Conservation (phyloP, 345 rosid species). For the Aquilaria malaccensis region DNA sequence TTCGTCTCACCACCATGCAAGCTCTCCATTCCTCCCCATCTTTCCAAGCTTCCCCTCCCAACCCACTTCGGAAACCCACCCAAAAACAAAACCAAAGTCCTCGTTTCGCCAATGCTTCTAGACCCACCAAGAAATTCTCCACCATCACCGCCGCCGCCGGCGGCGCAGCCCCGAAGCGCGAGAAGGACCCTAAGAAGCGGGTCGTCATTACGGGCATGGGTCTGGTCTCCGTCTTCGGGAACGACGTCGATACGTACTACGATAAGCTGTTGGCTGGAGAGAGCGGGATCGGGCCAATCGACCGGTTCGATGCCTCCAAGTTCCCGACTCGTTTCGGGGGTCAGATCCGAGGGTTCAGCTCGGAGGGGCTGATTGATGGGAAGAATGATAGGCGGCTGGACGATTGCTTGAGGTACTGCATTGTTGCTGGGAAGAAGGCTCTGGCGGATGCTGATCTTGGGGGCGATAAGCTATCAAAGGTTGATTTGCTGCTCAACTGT, state of each 20-base stretch:
- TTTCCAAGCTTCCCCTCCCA: conserved; percentile 49
- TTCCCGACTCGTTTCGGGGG: conserved; percentile 96
- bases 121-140: conserved; percentile 28
- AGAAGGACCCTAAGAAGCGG: conserved; percentile 89
- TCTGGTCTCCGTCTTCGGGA: conserved; percentile 89
- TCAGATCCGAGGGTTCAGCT: conserved; percentile 88
- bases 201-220: conserved; percentile 98
- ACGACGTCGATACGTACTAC: conserved; percentile 80
- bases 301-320: conserved; percentile 93
- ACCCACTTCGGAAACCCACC: conserved; percentile 32
- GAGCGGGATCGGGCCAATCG: conserved; percentile 87
- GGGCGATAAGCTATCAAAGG: conserved; percentile 65
- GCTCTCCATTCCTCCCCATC: conserved; percentile 56
- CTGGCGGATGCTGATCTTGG: conserved; percentile 87
- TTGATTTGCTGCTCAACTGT: conserved; percentile 9
- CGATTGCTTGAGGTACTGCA: conserved; percentile 94
- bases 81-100: conserved; percentile 18
- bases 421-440: conserved; percentile 97
- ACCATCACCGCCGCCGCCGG: conserved; percentile 45
- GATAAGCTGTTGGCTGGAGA: conserved; percentile 79
- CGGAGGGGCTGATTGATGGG: conserved; percentile 84
- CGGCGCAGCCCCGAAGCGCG: conserved; percentile 77
- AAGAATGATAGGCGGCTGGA: conserved; percentile 95
- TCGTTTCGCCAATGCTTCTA: conserved; percentile 22
- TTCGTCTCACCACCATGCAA: conserved; percentile 44